Evolutionary conservation across 352 stramenopile genomes (phyloP).

Genomic region (Globisporangium echinulatum): DNA sequence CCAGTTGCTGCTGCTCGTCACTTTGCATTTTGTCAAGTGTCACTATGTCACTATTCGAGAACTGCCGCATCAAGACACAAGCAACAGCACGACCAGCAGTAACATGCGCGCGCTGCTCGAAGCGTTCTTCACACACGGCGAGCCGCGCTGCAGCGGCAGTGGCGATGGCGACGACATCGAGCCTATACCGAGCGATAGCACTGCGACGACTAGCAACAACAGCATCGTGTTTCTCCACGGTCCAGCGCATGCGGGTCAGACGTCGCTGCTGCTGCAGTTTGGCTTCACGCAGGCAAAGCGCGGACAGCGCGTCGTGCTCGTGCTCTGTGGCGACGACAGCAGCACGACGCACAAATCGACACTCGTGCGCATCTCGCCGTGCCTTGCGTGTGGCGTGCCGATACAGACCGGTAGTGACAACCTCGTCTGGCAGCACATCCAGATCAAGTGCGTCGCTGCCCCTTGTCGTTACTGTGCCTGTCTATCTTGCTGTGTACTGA

Average conservation of each 20-base stretch:
- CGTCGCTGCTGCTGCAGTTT: constrained; percentile 58
- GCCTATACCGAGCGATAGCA: constrained; percentile 1
- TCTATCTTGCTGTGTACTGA: too few species aligned
- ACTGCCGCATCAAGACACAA: too few species aligned
- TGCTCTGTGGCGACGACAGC: constrained; percentile 30
- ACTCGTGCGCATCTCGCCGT: constrained; percentile 36
- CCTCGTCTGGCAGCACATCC: constrained; percentile 39
- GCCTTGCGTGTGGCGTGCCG: constrained; percentile 29
- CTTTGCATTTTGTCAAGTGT: too few species aligned
- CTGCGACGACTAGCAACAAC: not conserved
- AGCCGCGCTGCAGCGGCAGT: constrained; percentile 12
- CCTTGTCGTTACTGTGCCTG: too few species aligned
- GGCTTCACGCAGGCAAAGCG: constrained; percentile 45
- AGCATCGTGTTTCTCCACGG: constrained; percentile 44
- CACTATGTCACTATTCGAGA: too few species aligned
- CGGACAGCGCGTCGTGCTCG: constrained; percentile 38
- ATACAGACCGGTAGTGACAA: constrained; percentile 43
- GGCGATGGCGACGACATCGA: not conserved
- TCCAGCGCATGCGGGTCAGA: constrained; percentile 32
- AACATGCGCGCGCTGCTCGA: constrained; percentile 22
- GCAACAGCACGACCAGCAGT: not conserved
- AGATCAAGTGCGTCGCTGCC: constrained; percentile 46
- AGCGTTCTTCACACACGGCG: constrained; percentile 59
- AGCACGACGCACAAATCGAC: constrained; percentile 14
- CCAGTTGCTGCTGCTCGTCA: too few species aligned